Base-by-base conservation (phyloP, 78 protist genomes). In the Protostelium mycophagum region DNA sequence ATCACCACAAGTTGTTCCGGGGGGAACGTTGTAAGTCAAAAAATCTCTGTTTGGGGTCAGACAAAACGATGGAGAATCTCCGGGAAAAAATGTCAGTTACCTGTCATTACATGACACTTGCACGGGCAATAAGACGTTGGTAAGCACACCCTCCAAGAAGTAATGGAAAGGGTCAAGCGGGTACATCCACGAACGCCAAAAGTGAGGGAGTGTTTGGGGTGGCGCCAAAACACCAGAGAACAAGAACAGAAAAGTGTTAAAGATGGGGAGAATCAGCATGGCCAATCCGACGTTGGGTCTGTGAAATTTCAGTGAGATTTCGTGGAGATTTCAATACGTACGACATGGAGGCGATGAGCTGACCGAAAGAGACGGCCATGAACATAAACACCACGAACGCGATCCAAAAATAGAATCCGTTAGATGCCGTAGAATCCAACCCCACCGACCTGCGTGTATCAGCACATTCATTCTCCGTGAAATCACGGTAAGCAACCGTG, bases 211-310 rank as follows among this genome's bases (percentile, higher is more conserved):
- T 16, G 73, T 83, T 0, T 73, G 0, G 36, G 91, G 91, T 29
- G 90, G 89, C 0, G 88, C 85, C 91, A 92, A 87, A 1, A 92
- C 91, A 37, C 94, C 94, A 83, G 87, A 88, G 38, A 92, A 92
- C 0, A 92, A 34, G 91, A 92, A 92, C 34, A 92, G 85, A 91
- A 92, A 92, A 23, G 90, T 35, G 34, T 87, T 92, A 9, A 92
- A 0, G 16, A 92, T 1, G 39, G 94, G 94, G 0, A 92, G 86
- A 28, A 92, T 35, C 35, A 83, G 87, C 91, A 91, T 88, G 34
- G 94, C 94, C 28, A 91, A 88, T 84, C 86, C 63, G 37, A 91
- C 63, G 28, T 91, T 89, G 85, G 38, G 35, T 35, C n/a, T n/a
- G n/a, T n/a, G n/a, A n/a, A n/a, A n/a, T n/a, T n/a, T n/a, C n/a